phyloP scores from a whole-genome alignment of 2,329 filamentous ascomycete genomes.

The Cladosporium sp. region DNA sequence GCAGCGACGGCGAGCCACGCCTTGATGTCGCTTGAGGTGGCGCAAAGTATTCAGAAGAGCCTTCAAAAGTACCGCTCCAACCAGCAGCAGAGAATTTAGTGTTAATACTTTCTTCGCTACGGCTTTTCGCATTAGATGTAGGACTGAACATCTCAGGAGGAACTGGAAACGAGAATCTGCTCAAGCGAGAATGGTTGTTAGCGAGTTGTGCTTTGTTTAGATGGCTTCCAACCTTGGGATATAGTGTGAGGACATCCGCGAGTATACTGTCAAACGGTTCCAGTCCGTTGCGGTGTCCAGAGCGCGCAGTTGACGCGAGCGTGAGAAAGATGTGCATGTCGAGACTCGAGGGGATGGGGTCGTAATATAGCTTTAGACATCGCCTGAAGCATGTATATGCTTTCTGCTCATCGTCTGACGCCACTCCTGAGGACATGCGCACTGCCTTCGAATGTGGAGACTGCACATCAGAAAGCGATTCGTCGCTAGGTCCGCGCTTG shows the following conservation, averaged over 20 bases:
- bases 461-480: background rate
- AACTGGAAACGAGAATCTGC: constrained; percentile 31
- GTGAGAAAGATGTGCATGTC: constrained; percentile 25
- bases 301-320: constrained; percentile 20
- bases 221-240: background rate
- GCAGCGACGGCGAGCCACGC: constrained; percentile 1
- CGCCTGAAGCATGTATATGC: constrained; percentile 2
- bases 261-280: background rate
- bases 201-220: constrained; percentile 14
- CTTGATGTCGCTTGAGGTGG: constrained; percentile 13
- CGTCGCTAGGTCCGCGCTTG: background rate
- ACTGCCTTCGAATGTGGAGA: background rate
- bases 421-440: no score
- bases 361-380: constrained; percentile 5
- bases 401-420: background rate
- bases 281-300: constrained; percentile 4
- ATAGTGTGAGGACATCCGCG: background rate
- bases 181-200: constrained; percentile 18
- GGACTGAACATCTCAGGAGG: constrained; percentile 21
- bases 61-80: constrained; percentile 44
- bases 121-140: constrained; percentile 36
- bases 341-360: constrained; percentile 15
- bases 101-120: constrained; percentile 47
- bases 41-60: constrained; percentile 41
- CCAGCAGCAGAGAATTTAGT: constrained; percentile 45